A percentile compares a stretch with the other conserved stretches of the same genome.
Conservation (phyloP, 441 rosid genomes). For the Oxalis stricta region DNA sequence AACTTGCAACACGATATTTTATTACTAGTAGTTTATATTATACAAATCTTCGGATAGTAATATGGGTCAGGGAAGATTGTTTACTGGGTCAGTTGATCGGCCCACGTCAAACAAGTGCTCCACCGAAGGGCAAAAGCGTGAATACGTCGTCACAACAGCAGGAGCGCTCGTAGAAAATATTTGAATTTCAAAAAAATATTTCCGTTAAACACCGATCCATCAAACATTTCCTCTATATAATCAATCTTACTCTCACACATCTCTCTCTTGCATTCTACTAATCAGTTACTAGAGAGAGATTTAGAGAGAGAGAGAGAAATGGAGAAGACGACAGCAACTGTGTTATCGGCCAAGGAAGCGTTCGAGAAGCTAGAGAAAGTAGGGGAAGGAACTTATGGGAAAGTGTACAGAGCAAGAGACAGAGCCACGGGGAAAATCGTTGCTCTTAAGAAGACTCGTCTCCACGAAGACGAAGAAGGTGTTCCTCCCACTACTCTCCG, state of each 20-base stretch:
- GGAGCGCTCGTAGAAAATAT: slow-evolving; percentile 9
- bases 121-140: not conserved
- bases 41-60: too few relatives aligned
- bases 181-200: slow-evolving; percentile 28
- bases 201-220: slow-evolving; percentile 23
- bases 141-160: not conserved
- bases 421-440: slow-evolving; percentile 85
- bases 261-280: not conserved
- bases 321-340: slow-evolving; percentile 25
- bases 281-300: slow-evolving; percentile 7
- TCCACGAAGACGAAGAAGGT: slow-evolving; percentile 97
- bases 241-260: not conserved
- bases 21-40: too few relatives aligned
- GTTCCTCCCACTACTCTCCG: slow-evolving; percentile 98
- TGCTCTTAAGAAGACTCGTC: slow-evolving; percentile 94
- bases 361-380: slow-evolving; percentile 98
- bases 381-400: slow-evolving; percentile 95
- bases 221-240: too few relatives aligned
- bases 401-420: slow-evolving; percentile 90
- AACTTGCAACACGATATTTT: too few relatives aligned
- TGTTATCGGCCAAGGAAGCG: slow-evolving; percentile 72
- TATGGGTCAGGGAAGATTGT: too few relatives aligned
- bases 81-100: too few relatives aligned
- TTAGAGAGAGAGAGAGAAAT: slow-evolving; percentile 12
- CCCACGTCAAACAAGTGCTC: too few relatives aligned